Evolutionary conservation across 257 asterid species (phyloP), one percentile per base, ranked within the genome.

Genomic region (Linaria vulgaris): DNA sequence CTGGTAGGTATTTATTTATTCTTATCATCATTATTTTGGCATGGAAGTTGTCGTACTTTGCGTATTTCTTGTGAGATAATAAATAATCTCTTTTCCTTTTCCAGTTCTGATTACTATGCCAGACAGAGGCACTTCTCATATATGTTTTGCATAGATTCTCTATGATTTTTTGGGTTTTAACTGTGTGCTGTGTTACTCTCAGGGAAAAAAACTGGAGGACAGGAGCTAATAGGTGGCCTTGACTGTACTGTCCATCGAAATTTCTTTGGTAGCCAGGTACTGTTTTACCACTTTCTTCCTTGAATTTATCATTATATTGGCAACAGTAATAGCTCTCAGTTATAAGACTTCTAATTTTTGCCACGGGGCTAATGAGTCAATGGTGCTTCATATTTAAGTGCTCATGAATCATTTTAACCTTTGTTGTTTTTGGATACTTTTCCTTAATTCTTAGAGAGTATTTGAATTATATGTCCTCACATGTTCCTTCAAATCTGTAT

Each of bases 191-290:
- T 44, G 27, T 58, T 59, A 61, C 64, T 69, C 72, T 43, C 84
- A 94, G 99, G 96, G 64, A 94, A 87, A 74, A 94, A 94, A 79
- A 47, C 73, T 56, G 99, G 99, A 24, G 99, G 99, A 37, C 99
- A 94, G 74, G 94, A 94, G 70, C 85, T 94, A 56, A 48, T 94
- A 12, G 99, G 99, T 48, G 99, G 98, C 68, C 99, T 94, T 58
- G 73, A 94, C 66, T 94, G 99, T 71, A 83, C 85, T 15, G 98
- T 92, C 56, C 96, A 92, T 22, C 84, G 97, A 11, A 87, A 90
- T 79, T 87, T 86, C 82, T 90, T 90, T 72, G 97, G 97, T 66
- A 87, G 95, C 74, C 97, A 90, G 91, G 95, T 90, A 75, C 25
- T 21, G 0, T 56, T 55, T 30, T 43, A 25, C 0, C 63, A 47